These are phyloP conservation scores for Pseudotsuga menziesii DNA, from an alignment of 75 land plant genomes.

Conservation along the genomic window DNA sequence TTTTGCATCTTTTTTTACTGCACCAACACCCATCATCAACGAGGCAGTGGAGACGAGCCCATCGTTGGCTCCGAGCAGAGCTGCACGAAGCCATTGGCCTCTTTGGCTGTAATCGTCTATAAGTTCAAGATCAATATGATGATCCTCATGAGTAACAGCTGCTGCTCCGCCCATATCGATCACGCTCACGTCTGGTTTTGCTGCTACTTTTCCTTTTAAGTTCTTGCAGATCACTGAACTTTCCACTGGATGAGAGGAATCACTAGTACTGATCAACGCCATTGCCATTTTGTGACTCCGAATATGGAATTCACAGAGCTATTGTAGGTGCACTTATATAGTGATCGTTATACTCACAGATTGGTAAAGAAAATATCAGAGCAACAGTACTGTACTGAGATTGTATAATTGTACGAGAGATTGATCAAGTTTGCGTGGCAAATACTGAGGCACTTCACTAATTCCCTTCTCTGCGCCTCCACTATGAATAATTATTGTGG, in stretches of 20 bases:
- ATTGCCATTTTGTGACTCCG: not conserved
- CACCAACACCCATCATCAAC: slow-evolving; percentile 44
- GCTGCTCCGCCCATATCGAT: not conserved
- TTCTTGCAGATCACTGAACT: not conserved
- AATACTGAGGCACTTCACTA: not conserved
- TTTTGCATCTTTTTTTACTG: slow-evolving; percentile 13
- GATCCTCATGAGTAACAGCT: too few species aligned
- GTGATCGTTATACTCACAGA: too few species aligned
- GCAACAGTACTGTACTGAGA: too few species aligned
- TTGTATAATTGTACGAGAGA: too few species aligned
- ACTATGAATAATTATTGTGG: too few species aligned
- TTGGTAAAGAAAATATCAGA: too few species aligned
- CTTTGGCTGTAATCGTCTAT: slow-evolving; percentile 29
- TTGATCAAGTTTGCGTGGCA: not conserved
- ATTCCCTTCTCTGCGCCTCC: too few species aligned
- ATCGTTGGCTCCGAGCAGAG: slow-evolving; percentile 55
- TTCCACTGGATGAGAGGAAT: not conserved
- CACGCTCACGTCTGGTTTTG: not conserved
- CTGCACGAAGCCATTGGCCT: slow-evolving; percentile 45
- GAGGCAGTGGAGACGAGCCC: slow-evolving; percentile 50
- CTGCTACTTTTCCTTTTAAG: not conserved
- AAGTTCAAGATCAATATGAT: not conserved
- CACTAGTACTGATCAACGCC: not conserved
- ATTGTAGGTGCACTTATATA: not conserved
- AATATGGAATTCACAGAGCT: not conserved